phyloP scores from a whole-genome alignment of 805 yeast species.

The Metschnikowia matae region DNA sequence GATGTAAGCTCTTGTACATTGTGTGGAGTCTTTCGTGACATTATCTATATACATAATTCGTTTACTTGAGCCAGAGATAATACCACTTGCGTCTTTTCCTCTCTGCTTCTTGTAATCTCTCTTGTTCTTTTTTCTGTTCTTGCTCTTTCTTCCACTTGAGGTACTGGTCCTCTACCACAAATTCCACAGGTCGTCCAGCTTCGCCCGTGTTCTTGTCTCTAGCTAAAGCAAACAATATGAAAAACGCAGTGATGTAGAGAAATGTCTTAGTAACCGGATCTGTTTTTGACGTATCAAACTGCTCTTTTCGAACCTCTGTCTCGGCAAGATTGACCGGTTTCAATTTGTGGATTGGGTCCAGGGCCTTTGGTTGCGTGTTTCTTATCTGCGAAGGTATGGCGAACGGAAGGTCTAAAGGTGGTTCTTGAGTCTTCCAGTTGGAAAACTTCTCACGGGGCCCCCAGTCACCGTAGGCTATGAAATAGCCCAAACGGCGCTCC shows the following conservation, averaged over 20 bases:
- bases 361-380: slow-evolving; percentile 22
- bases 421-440: slow-evolving; percentile 38
- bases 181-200: slow-evolving; percentile 38
- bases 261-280: slow-evolving; percentile 57
- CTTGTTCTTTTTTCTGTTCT: slow-evolving; percentile 17
- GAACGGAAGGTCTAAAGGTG: slow-evolving; percentile 64
- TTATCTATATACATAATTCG: slow-evolving; percentile 4
- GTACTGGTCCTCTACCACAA: slow-evolving; percentile 36
- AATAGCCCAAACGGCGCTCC: slow-evolving; percentile 55
- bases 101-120: slow-evolving; percentile 13
- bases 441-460: slow-evolving; percentile 61
- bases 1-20: neutral
- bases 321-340: slow-evolving; percentile 41
- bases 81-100: slow-evolving; percentile 42
- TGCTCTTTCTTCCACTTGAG: slow-evolving; percentile 21
- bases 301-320: slow-evolving; percentile 41
- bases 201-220: slow-evolving; percentile 53
- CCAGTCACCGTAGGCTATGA: slow-evolving; percentile 64
- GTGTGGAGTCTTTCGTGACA: neutral
- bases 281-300: slow-evolving; percentile 46
- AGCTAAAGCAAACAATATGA: slow-evolving; percentile 49
- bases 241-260: slow-evolving; percentile 44
- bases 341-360: slow-evolving; percentile 27
- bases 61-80: slow-evolving; percentile 44
- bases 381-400: slow-evolving; percentile 33